These are phyloP conservation scores for Trichosporon sp. DNA, from an alignment of 1,284 basidiomycete species.

Conservation along the genomic window DNA sequence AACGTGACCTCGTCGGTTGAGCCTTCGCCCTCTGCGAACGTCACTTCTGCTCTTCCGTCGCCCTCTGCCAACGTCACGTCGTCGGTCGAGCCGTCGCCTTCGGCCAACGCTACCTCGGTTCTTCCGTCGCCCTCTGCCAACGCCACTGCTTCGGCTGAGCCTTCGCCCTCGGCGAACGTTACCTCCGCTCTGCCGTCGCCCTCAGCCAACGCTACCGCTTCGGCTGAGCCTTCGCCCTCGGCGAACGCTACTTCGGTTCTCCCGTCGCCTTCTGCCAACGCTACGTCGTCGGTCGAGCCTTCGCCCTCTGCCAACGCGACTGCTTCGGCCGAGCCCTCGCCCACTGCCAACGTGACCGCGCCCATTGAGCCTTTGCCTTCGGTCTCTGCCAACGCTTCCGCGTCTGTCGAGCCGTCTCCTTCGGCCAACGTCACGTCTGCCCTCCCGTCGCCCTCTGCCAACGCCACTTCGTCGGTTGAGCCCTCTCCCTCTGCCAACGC, in stretches of 20 bases:
- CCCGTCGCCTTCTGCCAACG: background rate
- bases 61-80: constrained; percentile 15
- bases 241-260: constrained; percentile 21
- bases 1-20: constrained; percentile 16
- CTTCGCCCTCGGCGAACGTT: constrained; percentile 18
- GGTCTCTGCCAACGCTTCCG: background rate
- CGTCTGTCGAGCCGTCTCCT: constrained; percentile 15
- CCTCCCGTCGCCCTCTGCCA: constrained; percentile 16
- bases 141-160: constrained; percentile 15
- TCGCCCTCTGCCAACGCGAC: constrained; percentile 20
- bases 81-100: constrained; percentile 19
- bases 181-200: background rate
- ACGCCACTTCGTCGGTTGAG: background rate
- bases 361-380: background rate
- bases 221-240: background rate
- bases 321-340: constrained; percentile 7
- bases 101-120: constrained; percentile 27
- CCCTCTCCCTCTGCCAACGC: constrained; percentile 16
- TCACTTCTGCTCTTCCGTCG: constrained; percentile 16
- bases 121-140: constrained; percentile 9
- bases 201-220: constrained; percentile 11
- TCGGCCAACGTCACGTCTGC: background rate
- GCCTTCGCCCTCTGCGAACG: constrained; percentile 14
- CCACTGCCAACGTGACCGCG: background rate
- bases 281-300: background rate